Percentiles rank a stretch among this genome's conserved stretches.
Conservation (phyloP, 768 basidiomycete genomes). For the Holtermannia corniformis region DNA sequence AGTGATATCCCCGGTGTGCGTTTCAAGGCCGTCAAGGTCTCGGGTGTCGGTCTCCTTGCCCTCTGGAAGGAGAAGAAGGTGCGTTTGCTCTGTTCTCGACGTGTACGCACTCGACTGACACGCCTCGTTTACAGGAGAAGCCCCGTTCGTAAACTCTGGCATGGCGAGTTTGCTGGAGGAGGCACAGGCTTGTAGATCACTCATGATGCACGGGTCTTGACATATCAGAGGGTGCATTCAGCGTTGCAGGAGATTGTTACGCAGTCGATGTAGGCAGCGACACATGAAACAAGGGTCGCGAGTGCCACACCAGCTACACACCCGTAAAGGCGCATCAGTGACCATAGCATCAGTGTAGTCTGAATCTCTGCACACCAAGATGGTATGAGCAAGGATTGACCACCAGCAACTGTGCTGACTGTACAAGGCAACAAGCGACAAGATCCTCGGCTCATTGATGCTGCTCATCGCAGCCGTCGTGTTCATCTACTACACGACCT, state of each 20-base stretch:
- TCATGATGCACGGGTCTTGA: background rate
- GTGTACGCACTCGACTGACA: background rate
- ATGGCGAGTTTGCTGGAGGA: background rate
- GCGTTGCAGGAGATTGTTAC: too few relatives aligned
- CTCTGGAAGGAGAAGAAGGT: constrained; percentile 99
- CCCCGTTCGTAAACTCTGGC: constrained; percentile 55
- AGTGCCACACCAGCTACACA: too few relatives aligned
- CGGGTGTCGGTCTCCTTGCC: constrained; percentile 94
- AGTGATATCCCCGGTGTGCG: constrained; percentile 97
- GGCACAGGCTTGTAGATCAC: background rate
- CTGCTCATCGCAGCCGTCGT: constrained; percentile 63
- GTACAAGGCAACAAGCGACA: constrained; percentile 65
- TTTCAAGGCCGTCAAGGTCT: constrained; percentile 99
- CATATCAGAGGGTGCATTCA: too few relatives aligned
- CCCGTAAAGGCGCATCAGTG: too few relatives aligned
- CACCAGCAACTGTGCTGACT: background rate
- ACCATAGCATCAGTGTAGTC: too few relatives aligned
- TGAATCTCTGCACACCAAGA: too few relatives aligned
- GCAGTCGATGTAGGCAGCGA: too few relatives aligned
- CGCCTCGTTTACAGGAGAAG: constrained; percentile 52
- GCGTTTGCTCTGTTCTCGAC: constrained; percentile 16
- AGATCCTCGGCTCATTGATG: constrained; percentile 67
- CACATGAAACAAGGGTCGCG: too few relatives aligned
- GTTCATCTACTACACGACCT: constrained; percentile 83
- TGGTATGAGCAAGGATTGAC: too few relatives aligned